These are phyloP conservation scores for Hygrophoropsis aurantiaca DNA, from an alignment of 768 basidiomycete genomes.

Conservation along the genomic window DNA sequence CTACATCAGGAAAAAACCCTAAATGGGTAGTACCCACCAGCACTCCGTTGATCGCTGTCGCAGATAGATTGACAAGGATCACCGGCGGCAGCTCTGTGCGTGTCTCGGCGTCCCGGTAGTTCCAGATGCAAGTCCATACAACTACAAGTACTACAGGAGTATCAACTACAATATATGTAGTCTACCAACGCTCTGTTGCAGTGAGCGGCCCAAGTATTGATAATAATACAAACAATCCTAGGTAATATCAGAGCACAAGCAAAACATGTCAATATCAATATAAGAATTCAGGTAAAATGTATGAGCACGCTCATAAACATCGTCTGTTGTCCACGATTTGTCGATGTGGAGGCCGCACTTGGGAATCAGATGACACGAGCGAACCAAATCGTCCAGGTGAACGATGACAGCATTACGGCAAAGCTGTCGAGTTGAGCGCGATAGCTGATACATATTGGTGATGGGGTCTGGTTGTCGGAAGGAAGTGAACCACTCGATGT, in stretches of 20 bases:
- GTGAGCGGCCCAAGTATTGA: too few species aligned
- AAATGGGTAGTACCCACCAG: too few species aligned
- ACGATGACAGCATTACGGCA: not conserved
- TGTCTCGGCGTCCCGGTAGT: too few species aligned
- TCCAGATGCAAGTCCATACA: too few species aligned
- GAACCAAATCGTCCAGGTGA: not conserved
- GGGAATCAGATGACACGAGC: slow-evolving; percentile 4
- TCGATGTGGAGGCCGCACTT: slow-evolving; percentile 15
- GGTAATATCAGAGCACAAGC: not conserved
- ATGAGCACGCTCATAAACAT: not conserved
- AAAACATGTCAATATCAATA: slow-evolving; percentile 2
- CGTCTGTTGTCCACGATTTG: slow-evolving; percentile 2
- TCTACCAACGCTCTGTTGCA: too few species aligned
- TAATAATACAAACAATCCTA: too few species aligned
- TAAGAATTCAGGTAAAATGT: slow-evolving; percentile 4
- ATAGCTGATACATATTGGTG: not conserved
- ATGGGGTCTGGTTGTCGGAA: slow-evolving; percentile 5
- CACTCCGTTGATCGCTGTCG: too few species aligned
- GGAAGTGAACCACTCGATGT: slow-evolving; percentile 24
- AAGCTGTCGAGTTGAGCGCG: not conserved
- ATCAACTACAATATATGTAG: too few species aligned
- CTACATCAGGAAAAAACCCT: too few species aligned
- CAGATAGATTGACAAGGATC: too few species aligned
- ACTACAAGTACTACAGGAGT: too few species aligned
- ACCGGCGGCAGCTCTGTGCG: too few species aligned